Evolutionary conservation across 1,284 basidiomycete genomes (phyloP).

Genomic region (Rhizopogon hawkerae): DNA sequence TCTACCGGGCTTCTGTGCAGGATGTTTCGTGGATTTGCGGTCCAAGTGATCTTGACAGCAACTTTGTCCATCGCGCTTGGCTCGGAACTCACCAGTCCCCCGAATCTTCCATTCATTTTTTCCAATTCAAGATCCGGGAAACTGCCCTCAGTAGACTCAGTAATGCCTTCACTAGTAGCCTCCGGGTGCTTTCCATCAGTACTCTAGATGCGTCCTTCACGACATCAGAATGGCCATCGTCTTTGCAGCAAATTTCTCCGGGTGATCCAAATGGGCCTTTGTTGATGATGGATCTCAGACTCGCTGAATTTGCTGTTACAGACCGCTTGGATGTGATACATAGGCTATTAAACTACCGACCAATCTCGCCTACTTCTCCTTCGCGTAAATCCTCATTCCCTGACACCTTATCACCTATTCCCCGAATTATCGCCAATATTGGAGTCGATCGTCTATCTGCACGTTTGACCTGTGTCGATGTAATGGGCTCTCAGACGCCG

Average conservation of each 20-base stretch:
- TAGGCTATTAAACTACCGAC: conserved; percentile 27
- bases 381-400: conserved; percentile 21
- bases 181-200: conserved; percentile 41
- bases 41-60: conserved; percentile 39
- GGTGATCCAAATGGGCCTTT: conserved; percentile 55
- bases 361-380: conserved; percentile 15
- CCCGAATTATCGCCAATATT: conserved; percentile 41
- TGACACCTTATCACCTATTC: conserved; percentile 35
- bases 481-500: conserved; percentile 28
- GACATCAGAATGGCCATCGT: conserved; percentile 51
- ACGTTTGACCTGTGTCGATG: conserved; percentile 39
- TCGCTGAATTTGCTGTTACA: conserved; percentile 41
- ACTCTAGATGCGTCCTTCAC: conserved; percentile 36
- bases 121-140: conserved; percentile 35
- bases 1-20: conserved; percentile 37
- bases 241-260: conserved; percentile 33
- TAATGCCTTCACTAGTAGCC: conserved; percentile 10
- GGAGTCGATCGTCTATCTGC: conserved; percentile 40
- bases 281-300: conserved; percentile 39
- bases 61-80: conserved; percentile 42
- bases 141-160: conserved; percentile 23
- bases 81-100: conserved; percentile 38
- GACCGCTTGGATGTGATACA: conserved; percentile 46
- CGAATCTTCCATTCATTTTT: conserved; percentile 33
- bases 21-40: conserved; percentile 32